Base-by-base conservation (phyloP, 352 stramenopile species). In the Globisporangium echinulatum region DNA sequence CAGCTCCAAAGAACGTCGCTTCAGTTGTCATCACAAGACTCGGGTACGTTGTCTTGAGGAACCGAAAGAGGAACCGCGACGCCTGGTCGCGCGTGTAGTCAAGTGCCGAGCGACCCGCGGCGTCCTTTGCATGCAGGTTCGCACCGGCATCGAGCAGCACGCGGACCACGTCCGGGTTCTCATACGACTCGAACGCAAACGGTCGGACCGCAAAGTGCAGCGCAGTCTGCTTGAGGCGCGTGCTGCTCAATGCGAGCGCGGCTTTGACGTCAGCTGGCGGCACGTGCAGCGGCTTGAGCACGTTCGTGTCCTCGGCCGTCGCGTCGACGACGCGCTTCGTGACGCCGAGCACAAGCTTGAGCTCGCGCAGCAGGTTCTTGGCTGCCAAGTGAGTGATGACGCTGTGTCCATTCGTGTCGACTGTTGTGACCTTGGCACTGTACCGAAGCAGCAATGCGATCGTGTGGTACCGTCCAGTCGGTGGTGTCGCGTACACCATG, bases 161-260 rank as follows among this genome's bases (percentile, higher is more conserved):
- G 9, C 75, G 56, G 36, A 90, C 48, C 7, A 92, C 61, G 9
- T 55, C 40, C 0, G 66, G 70, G 51, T 90, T 92, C 56, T 92
- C 83, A 62, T 80, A 88, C 0, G 83, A 90, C 1, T 75, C 79
- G 43, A 82, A 85, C 25, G 66, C 57, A 7, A 79, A 62, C 13
- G 83, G 76, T 42, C 84, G 72, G 7, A 92, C 70, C n/a, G 74
- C 79, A 36, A 87, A 63, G 53, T 91, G 83, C 37, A 88, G 60
- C 1, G 69, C 72, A 0, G 78, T 86, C 52, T 85, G 65, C 0
- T 81, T 79, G 8, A 33, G 25, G 2, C 52, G 39, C 4, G 60
- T 33, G 56, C 90, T 91, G 1, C 59, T 63, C 40, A 79, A 66
- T 0, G 44, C 55, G 11, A 92, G 54, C 5, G 77, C 75, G 7